Conservation (phyloP, 257 asterid species). For the Solanum pennellii region DNA sequence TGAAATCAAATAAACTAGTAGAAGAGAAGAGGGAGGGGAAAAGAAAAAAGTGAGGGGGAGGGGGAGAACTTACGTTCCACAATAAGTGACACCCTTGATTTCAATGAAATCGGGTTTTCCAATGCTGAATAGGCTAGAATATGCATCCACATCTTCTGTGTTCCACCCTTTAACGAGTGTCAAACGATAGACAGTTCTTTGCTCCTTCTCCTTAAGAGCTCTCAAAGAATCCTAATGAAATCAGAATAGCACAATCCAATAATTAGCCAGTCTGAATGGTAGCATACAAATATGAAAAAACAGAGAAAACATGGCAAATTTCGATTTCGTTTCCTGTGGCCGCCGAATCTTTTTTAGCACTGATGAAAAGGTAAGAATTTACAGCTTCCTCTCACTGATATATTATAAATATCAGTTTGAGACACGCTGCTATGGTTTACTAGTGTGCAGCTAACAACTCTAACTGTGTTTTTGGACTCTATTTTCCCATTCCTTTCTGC, state of each 20-base stretch:
- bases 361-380: neutral
- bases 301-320: neutral
- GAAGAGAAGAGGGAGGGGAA: neutral
- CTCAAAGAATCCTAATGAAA: slow-evolving; percentile 69
- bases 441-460: neutral
- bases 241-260: neutral
- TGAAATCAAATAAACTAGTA: neutral
- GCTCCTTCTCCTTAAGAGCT: slow-evolving; percentile 82
- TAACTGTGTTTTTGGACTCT: neutral
- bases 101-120: slow-evolving; percentile 93
- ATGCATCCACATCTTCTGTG: slow-evolving; percentile 88
- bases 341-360: neutral
- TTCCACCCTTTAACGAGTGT: slow-evolving; percentile 99
- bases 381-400: neutral
- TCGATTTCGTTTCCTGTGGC: neutral
- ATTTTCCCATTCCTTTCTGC: neutral
- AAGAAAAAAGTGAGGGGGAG: neutral
- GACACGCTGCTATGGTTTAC: neutral
- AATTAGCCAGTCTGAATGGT: neutral
- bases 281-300: neutral
- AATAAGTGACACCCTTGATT: slow-evolving; percentile 95
- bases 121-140: slow-evolving; percentile 54
- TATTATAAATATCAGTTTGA: neutral
- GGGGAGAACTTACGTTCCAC: slow-evolving; percentile 77
- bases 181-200: slow-evolving; percentile 90